These are phyloP conservation scores for Paecilomyces sp. DNA, from an alignment of 2,329 filamentous ascomycete genomes.

Conservation along the genomic window DNA sequence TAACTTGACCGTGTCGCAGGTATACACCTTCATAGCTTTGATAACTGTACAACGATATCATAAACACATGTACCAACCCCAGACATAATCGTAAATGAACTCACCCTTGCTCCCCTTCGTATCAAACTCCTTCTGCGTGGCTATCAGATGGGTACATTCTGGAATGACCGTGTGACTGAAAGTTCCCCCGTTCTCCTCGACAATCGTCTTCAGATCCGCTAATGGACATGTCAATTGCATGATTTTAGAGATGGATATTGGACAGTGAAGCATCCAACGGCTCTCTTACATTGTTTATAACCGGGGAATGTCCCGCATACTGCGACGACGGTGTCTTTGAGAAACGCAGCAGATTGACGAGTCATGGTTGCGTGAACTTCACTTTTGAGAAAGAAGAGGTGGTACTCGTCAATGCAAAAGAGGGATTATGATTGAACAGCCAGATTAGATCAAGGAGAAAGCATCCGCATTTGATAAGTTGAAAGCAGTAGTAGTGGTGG, in stretches of 20 bases:
- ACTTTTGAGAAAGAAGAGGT: background rate
- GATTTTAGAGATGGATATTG: conserved; percentile 7
- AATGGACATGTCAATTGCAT: background rate
- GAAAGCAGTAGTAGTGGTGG: too few relatives aligned
- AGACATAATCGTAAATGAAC: conserved; percentile 1
- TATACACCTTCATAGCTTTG: conserved; percentile 39
- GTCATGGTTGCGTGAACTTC: conserved; percentile 13
- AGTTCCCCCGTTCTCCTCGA: conserved; percentile 27
- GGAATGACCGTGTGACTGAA: conserved; percentile 22
- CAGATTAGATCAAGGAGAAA: background rate
- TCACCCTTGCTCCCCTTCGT: conserved; percentile 28
- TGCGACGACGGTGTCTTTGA: conserved; percentile 38
- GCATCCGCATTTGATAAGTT: background rate
- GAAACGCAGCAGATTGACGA: conserved; percentile 6
- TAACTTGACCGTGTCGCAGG: conserved; percentile 47
- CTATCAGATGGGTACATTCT: conserved; percentile 32
- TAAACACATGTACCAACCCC: too few relatives aligned
- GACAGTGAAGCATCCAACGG: conserved; percentile 3
- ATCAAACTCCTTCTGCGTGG: conserved; percentile 29
- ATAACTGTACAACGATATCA: conserved; percentile 6
- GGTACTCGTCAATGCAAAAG: background rate
- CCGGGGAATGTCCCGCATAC: conserved; percentile 55
- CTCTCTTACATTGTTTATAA: conserved; percentile 41
- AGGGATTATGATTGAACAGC: background rate
- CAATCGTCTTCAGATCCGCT: conserved; percentile 24